Conservation (phyloP, 179 eudicot species). For the Spergularia azorica region DNA sequence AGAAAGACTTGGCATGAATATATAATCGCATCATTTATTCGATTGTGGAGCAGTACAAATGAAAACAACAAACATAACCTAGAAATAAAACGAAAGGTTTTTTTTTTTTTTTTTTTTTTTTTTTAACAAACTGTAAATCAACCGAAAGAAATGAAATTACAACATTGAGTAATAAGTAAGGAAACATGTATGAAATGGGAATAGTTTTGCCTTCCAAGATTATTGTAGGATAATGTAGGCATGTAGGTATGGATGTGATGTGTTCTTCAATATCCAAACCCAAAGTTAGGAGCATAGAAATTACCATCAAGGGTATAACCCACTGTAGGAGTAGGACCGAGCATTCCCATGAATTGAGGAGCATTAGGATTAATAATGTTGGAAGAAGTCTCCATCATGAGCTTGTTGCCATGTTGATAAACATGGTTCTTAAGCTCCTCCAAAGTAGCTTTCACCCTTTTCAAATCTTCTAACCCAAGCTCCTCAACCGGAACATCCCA, state of each 20-base stretch:
- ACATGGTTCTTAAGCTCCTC: slow-evolving; percentile 31
- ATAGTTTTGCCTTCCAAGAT: too few species aligned
- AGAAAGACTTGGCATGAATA: neutral
- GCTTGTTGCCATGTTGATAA: slow-evolving; percentile 13
- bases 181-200: too few species aligned
- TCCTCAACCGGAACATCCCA: slow-evolving; percentile 32
- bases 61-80: neutral
- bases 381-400: slow-evolving; percentile 24
- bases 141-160: too few species aligned
- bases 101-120: too few species aligned
- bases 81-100: neutral
- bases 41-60: too few species aligned
- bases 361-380: neutral
- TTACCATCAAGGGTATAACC: neutral
- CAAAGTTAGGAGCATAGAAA: slow-evolving; percentile 6
- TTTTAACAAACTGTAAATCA: too few species aligned
- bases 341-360: slow-evolving; percentile 5
- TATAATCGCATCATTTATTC: too few species aligned
- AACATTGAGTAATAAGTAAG: neutral
- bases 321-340: neutral
- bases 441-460: slow-evolving; percentile 22
- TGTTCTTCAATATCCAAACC: neutral
- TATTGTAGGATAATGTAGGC: too few species aligned
- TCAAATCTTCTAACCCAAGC: slow-evolving; percentile 25
- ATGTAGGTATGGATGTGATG: neutral